Base-by-base conservation (phyloP, 1,139 yeast genomes). In the Komagataea norvegica region DNA sequence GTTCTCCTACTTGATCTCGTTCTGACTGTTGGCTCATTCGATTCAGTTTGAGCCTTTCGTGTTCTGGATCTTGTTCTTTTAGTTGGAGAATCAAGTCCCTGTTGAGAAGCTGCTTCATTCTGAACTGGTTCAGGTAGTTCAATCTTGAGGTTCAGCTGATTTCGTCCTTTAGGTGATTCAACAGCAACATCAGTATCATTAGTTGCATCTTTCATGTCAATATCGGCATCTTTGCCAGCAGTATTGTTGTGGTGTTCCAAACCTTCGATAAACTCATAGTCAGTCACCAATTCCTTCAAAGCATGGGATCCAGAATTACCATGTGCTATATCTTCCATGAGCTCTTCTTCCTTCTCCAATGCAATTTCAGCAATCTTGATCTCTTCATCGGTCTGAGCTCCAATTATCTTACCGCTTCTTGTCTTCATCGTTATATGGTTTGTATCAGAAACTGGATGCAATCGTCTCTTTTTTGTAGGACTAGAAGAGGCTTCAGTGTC, bases 401-500 rank as follows among this genome's bases (percentile, higher is more conserved):
- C 60, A 31, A 57, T 31, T 5, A 50, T 44, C 7, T 44, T 45
- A 2, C 61, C 61, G 33, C 60, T 57, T 40, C 60, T 41, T 2
- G 59, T 57, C 30, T 44, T 46, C 55, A 55, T 55, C 3, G 50
- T 40, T 11, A 54, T 48, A 33, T 49, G 56, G 10, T 43, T 45
- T 13, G 35, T 34, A 8, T 34, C 35, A 4, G 23, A 7, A 9
- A 14, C 9, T 20, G 37, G 23, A 13, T 8, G 15, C 8, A 7
- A 10, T 27, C 19, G 23, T 18, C 21, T 21, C 9, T 20, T 25
- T 10, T 25, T 36, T 33, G 19, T 27, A n/a, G 28, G 35, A 28
- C 38, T 38, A 20, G 29, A 10, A 8, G 26, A 26, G 3, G 25
- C 25, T 14, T 31, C 34, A 16, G 30, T 23, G 11, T 19, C 29